Conservation (phyloP, 164 flowering plant species). For the Vitis rupestris region DNA sequence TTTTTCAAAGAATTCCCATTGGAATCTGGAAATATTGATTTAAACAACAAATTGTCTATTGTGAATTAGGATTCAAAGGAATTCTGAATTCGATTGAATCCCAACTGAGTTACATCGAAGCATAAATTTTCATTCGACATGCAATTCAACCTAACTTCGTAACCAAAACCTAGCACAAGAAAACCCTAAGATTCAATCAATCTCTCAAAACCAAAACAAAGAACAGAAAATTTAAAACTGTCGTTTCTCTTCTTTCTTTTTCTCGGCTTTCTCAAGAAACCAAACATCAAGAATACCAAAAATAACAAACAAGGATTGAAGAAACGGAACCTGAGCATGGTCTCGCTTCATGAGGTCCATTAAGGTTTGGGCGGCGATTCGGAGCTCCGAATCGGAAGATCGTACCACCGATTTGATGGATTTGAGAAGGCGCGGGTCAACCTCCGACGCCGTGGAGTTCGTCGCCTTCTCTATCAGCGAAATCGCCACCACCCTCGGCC, state of each 20-base stretch:
- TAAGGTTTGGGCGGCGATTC: slow-evolving; percentile 63
- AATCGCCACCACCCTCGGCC: slow-evolving; percentile 34
- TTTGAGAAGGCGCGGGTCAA: slow-evolving; percentile 78
- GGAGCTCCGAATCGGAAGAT: slow-evolving; percentile 74
- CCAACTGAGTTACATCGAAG: too few species aligned
- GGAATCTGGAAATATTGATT: too few species aligned
- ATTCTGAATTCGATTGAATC: too few species aligned
- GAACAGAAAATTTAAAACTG: not conserved
- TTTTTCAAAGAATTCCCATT: too few species aligned
- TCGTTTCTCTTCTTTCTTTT: not conserved
- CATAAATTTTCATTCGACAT: too few species aligned
- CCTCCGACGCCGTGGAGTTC: slow-evolving; percentile 60
- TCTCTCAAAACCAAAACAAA: not conserved
- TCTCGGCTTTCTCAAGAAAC: not conserved
- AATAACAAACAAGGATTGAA: not conserved
- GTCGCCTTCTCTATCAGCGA: slow-evolving; percentile 77
- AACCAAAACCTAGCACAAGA: not conserved
- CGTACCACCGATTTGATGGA: slow-evolving; percentile 78
- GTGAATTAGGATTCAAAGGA: too few species aligned
- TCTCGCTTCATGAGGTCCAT: slow-evolving; percentile 78
- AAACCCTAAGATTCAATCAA: not conserved
- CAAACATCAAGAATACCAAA: not conserved
- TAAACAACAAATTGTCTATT: too few species aligned
- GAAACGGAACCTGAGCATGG: slow-evolving; percentile 70
- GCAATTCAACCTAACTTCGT: not conserved